These are phyloP conservation scores for Wilhelminamyces savonicus DNA, from an alignment of 805 yeast species.

Conservation along the genomic window DNA sequence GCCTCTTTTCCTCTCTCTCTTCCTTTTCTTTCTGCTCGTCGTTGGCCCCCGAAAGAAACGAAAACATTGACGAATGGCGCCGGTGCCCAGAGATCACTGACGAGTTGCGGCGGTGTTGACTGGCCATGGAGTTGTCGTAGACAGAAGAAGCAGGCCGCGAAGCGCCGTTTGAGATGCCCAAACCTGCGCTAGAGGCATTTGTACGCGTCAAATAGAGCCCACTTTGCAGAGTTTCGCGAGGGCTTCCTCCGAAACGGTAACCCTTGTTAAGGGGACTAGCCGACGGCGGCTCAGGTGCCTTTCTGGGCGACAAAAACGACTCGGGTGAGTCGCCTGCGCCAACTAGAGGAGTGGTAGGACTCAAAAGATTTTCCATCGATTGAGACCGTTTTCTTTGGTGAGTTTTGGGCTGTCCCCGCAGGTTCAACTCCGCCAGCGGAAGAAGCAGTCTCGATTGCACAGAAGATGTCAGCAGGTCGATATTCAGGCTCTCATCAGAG, in stretches of 20 bases:
- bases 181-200: conserved; percentile 14
- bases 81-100: conserved; percentile 35
- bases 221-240: conserved; percentile 4
- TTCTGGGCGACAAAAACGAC: conserved; percentile 60
- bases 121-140: conserved; percentile 37
- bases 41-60: conserved; percentile 36
- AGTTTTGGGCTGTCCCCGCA: too few relatives aligned
- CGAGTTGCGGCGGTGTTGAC: conserved; percentile 21
- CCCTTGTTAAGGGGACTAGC: conserved; percentile 18
- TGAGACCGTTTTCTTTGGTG: conserved; percentile 47
- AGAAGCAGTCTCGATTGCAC: too few relatives aligned
- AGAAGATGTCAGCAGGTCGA: too few relatives aligned
- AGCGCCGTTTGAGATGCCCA: conserved; percentile 9
- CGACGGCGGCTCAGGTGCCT: conserved; percentile 65
- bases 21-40: conserved; percentile 7
- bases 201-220: conserved; percentile 17
- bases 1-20: conserved; percentile 4
- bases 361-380: conserved; percentile 39
- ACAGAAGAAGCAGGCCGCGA: conserved; percentile 46
- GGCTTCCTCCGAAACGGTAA: conserved; percentile 29
- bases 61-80: conserved; percentile 56
- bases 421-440: too few relatives aligned
- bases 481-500: conserved; percentile 13
- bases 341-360: conserved; percentile 1
- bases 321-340: conserved; percentile 1